phyloP scores from a whole-genome alignment of 108 stramenopile species.

The Chaetoceros tenuissimus region DNA sequence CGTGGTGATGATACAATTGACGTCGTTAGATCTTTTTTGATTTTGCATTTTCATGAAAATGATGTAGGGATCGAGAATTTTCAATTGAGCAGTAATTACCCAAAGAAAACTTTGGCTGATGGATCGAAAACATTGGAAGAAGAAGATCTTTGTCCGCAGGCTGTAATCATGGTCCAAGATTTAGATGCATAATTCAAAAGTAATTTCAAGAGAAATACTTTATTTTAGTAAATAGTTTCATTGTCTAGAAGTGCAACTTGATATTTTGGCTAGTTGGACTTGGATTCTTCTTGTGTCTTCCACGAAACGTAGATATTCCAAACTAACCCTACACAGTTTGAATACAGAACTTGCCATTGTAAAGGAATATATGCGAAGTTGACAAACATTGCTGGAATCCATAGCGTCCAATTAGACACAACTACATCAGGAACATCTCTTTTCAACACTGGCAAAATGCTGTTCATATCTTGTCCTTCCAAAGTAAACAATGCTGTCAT shows the following conservation, averaged over 20 bases:
- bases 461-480: conserved; percentile 30
- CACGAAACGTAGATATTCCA: conserved; percentile 85
- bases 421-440: conserved; percentile 37
- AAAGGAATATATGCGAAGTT: conserved; percentile 69
- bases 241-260: too few species aligned
- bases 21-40: conserved; percentile 59
- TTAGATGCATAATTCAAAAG: conserved; percentile 57
- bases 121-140: conserved; percentile 48
- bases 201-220: neutral
- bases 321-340: conserved; percentile 67
- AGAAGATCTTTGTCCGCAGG: conserved; percentile 62
- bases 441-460: conserved; percentile 6
- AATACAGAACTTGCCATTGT: conserved; percentile 73
- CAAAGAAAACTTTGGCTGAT: conserved; percentile 47
- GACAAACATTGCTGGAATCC: conserved; percentile 69
- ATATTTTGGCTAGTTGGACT: too few species aligned
- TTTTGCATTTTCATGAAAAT: conserved; percentile 56
- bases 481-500: conserved; percentile 51
- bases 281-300: conserved; percentile 23
- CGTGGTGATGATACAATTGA: conserved; percentile 41
- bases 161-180: conserved; percentile 84
- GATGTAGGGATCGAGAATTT: conserved; percentile 43
- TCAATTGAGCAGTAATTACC: conserved; percentile 66
- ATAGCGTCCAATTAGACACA: conserved; percentile 68
- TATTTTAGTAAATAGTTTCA: too few species aligned